Conservation (phyloP, 2,329 filamentous ascomycete genomes). For the Thielaviopsis populi region DNA sequence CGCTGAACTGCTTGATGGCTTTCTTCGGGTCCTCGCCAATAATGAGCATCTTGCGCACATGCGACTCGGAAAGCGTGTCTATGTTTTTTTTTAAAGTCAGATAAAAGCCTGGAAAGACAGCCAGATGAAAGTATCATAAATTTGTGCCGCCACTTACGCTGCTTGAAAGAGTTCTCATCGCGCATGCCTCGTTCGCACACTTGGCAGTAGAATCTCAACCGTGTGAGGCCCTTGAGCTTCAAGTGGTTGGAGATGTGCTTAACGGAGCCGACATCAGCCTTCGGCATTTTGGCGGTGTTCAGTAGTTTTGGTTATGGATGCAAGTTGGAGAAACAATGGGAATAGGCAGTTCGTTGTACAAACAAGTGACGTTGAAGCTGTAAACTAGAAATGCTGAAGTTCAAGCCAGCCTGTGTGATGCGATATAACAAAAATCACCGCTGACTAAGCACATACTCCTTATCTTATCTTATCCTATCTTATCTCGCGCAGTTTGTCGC, state of each 20-base stretch:
- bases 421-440: neutral
- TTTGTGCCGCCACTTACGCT: constrained; percentile 11
- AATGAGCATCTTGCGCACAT: constrained; percentile 77
- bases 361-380: neutral
- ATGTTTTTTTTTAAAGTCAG: constrained; percentile 22
- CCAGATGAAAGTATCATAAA: neutral
- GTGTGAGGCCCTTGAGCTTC: constrained; percentile 63
- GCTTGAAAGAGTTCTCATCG: constrained; percentile 19
- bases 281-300: constrained; percentile 51
- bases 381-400: neutral
- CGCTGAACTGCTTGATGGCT: constrained; percentile 66
- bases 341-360: neutral
- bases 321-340: neutral
- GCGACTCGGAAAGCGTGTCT: constrained; percentile 70
- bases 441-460: constrained; percentile 7
- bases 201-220: constrained; percentile 83
- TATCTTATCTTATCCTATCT: constrained; percentile 6
- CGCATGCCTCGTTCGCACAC: constrained; percentile 44
- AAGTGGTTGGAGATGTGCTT: constrained; percentile 85
- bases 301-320: neutral
- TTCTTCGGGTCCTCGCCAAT: constrained; percentile 80
- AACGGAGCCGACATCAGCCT: constrained; percentile 82
- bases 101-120: neutral
- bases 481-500: neutral
- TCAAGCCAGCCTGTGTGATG: neutral